Evolutionary conservation across 2,329 filamentous ascomycete species (phyloP).

Genomic region (Byssoonygena ceratinophila): DNA sequence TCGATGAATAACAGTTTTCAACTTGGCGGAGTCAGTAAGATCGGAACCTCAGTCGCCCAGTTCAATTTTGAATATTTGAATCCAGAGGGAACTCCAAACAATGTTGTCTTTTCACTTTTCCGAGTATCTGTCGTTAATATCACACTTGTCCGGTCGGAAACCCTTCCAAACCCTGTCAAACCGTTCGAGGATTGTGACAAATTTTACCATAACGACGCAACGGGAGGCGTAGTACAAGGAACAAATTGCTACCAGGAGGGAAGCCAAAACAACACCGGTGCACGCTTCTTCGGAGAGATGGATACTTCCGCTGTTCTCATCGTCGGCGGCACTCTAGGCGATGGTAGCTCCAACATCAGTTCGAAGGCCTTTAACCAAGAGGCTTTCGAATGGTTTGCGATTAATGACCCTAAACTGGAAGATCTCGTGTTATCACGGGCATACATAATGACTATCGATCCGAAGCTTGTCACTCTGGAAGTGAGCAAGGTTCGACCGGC

Average conservation of each 20-base stretch:
- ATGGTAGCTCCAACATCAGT: conserved; percentile 11
- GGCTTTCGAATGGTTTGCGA: conserved; percentile 12
- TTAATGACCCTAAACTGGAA: conserved; percentile 8
- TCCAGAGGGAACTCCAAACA: neutral
- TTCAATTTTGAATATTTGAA: conserved; percentile 14
- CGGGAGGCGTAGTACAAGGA: conserved; percentile 11
- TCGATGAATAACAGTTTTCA: conserved; percentile 11
- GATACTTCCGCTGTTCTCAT: conserved; percentile 14
- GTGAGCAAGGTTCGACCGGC: conserved; percentile 11
- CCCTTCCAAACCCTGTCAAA: conserved; percentile 13
- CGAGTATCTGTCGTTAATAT: conserved; percentile 14
- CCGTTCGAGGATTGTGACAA: conserved; percentile 10
- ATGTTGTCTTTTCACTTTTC: conserved; percentile 11
- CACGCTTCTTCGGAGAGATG: conserved; percentile 13
- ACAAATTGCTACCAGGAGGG: conserved; percentile 10
- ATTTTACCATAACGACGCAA: conserved; percentile 12
- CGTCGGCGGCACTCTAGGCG: conserved; percentile 11
- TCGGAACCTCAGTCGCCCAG: conserved; percentile 10
- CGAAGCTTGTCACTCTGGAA: conserved; percentile 9
- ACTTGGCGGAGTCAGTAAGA: conserved; percentile 5
- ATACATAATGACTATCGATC: conserved; percentile 13
- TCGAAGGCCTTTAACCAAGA: conserved; percentile 13
- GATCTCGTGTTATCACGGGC: conserved; percentile 13
- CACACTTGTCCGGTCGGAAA: conserved; percentile 13
- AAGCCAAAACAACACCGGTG: conserved; percentile 4